Evolutionary conservation across 345 rosid species (phyloP), one percentile per base, ranked within the genome.

Genomic region (Punica granatum): DNA sequence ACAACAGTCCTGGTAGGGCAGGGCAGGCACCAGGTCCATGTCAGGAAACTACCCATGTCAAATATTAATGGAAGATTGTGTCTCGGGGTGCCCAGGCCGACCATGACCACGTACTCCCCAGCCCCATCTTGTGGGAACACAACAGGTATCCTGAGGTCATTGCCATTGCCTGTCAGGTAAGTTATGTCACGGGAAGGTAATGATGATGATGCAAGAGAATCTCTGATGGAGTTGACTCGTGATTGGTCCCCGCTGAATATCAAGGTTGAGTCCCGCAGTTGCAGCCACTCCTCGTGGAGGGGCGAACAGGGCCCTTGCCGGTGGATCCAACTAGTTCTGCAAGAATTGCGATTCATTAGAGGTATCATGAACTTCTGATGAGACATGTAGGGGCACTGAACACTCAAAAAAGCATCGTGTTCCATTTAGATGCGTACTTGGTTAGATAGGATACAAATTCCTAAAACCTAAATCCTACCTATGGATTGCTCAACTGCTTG

Each of bases 11-110:
- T 25, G 28, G 14, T 23, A 18, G 8, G 30, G 32, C 72, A 71
- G 4, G 76, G 65, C 39, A 60, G 51, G 48, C 81, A 77, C 15
- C 61, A 44, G 7, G 73, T 32, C 81, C 78, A 74, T 4, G 81
- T 67, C n/a, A 68, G 1, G 61, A 18, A 67, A 12, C 78, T 78
- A 31, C 78, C 76, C 5, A 78, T 74, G 66, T 78, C 81, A 0
- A 77, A 71, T 19, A 71, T 8, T 23, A 72, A 59, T 12, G 54
- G 25, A 42, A 74, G 49, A n/a, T 68, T 68, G 3, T 35, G 32
- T 1, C 31, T 43, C 1, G 78, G 81, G 34, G 78, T 78, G 44
- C 81, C 78, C 0, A 78, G 30, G 12, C 68, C 75, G 0, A 74
- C 54, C 1, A 67, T 64, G 15, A 68, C 75, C 33, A 41, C 64